Conservation (phyloP, 2,329 filamentous ascomycete species). For the Trichoderma asperellum region DNA sequence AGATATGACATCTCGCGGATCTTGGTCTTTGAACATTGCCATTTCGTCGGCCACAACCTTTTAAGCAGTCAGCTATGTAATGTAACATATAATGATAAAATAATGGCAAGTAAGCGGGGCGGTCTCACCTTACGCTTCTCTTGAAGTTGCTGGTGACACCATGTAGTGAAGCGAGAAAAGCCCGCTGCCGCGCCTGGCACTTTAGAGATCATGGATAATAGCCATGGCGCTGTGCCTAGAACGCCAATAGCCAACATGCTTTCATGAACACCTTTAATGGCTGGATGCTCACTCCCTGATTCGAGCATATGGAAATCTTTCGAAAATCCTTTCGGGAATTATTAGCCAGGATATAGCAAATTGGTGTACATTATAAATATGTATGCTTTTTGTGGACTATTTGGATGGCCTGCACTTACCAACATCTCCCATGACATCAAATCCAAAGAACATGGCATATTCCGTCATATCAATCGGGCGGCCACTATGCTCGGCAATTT, state of each 20-base stretch:
- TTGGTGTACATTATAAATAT: too few relatives aligned
- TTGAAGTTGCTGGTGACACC: slow-evolving; percentile 33
- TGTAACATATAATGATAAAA: neutral
- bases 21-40: slow-evolving; percentile 2
- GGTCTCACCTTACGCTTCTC: slow-evolving; percentile 12
- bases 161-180: slow-evolving; percentile 38
- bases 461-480: slow-evolving; percentile 37
- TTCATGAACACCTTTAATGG: slow-evolving; percentile 16
- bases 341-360: neutral
- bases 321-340: neutral
- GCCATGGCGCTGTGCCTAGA: slow-evolving; percentile 2
- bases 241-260: slow-evolving; percentile 16
- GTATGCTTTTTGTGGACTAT: neutral
- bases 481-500: slow-evolving; percentile 26
- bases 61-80: neutral
- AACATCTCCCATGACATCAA: slow-evolving; percentile 49
- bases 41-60: neutral
- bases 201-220: slow-evolving; percentile 39
- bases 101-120: neutral
- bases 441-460: slow-evolving; percentile 44
- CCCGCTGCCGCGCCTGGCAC: slow-evolving; percentile 42
- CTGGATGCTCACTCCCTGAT: slow-evolving; percentile 4
- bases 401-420: slow-evolving; percentile 29
- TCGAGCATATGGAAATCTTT: slow-evolving; percentile 19
- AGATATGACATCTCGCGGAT: slow-evolving; percentile 19